Evolutionary conservation across 2,329 filamentous ascomycete genomes (phyloP).

Genomic region (Cladosporium cucumerinum): DNA sequence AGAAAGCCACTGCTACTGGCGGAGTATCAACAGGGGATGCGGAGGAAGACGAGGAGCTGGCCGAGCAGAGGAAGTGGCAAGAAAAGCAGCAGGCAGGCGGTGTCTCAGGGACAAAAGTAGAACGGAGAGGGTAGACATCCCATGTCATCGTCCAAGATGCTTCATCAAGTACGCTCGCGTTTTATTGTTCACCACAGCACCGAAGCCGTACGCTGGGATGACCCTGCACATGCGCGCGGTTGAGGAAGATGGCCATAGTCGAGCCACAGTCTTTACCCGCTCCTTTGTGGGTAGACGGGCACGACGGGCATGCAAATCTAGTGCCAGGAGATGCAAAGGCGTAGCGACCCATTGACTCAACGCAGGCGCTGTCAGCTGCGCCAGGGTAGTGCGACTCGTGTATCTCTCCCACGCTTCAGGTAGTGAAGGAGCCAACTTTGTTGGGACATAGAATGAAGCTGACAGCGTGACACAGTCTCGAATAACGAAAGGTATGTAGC

Average conservation of each 20-base stretch:
- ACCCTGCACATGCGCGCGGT: constrained; percentile 23
- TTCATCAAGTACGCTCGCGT: constrained; percentile 1
- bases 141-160: background rate
- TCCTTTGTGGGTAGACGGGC: constrained; percentile 13
- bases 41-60: constrained; percentile 29
- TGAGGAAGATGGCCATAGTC: constrained; percentile 20
- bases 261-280: constrained; percentile 15
- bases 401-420: constrained; percentile 20
- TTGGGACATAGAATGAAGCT: constrained; percentile 24
- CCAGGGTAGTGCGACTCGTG: constrained; percentile 19
- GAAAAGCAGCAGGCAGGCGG: constrained; percentile 21
- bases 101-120: constrained; percentile 21
- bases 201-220: constrained; percentile 24
- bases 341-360: constrained; percentile 24
- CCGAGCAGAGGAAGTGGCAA: constrained; percentile 31
- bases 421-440: constrained; percentile 18
- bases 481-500: constrained; percentile 22
- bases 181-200: constrained; percentile 21
- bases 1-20: constrained; percentile 10
- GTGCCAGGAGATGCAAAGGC: constrained; percentile 24
- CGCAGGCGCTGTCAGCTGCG: constrained; percentile 22
- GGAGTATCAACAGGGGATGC: constrained; percentile 21
- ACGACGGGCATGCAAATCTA: constrained; percentile 24
- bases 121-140: constrained; percentile 19
- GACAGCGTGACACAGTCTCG: constrained; percentile 24